These are phyloP conservation scores for Clarireedia sp. DNA, from an alignment of 2,329 filamentous ascomycete genomes.

Conservation along the genomic window DNA sequence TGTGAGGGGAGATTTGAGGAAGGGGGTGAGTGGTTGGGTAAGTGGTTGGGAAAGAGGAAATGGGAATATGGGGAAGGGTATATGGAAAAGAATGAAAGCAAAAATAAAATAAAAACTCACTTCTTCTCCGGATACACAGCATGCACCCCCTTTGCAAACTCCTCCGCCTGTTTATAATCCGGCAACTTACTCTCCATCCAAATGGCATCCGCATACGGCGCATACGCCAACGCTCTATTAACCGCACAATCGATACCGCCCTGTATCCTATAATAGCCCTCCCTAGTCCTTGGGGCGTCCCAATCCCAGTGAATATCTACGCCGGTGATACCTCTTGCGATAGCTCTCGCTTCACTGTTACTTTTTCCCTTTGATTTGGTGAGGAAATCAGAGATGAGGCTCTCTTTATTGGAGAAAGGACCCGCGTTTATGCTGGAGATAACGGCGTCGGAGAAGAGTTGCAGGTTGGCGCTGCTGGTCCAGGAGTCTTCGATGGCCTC, in stretches of 20 bases:
- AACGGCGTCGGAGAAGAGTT: conserved; percentile 87
- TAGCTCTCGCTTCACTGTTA: conserved; percentile 70
- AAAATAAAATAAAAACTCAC: too few species aligned
- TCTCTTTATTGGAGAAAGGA: conserved; percentile 58
- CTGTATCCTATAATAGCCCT: conserved; percentile 90
- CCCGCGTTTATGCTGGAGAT: conserved; percentile 69
- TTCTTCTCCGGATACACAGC: conserved; percentile 95
- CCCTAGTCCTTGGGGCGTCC: conserved; percentile 85
- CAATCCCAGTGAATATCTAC: conserved; percentile 87
- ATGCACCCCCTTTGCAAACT: conserved; percentile 91
- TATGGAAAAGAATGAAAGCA: too few species aligned
- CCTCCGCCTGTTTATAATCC: conserved; percentile 81
- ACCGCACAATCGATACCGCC: conserved; percentile 88
- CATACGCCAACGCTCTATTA: conserved; percentile 85
- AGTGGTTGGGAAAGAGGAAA: too few species aligned
- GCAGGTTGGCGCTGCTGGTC: conserved; percentile 69
- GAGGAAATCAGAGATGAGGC: conserved; percentile 58
- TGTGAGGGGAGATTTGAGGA: too few species aligned
- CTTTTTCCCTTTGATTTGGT: conserved; percentile 70
- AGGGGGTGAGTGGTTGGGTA: too few species aligned
- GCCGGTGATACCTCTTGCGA: conserved; percentile 71
- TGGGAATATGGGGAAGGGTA: too few species aligned
- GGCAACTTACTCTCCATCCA: conserved; percentile 99
- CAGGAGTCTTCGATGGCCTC: conserved; percentile 91
- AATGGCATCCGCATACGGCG: conserved; percentile 88